Evolutionary conservation across 2,329 filamentous ascomycete genomes (phyloP), one percentile per base, ranked within the genome.

Genomic region (Hypoxylon sp.): DNA sequence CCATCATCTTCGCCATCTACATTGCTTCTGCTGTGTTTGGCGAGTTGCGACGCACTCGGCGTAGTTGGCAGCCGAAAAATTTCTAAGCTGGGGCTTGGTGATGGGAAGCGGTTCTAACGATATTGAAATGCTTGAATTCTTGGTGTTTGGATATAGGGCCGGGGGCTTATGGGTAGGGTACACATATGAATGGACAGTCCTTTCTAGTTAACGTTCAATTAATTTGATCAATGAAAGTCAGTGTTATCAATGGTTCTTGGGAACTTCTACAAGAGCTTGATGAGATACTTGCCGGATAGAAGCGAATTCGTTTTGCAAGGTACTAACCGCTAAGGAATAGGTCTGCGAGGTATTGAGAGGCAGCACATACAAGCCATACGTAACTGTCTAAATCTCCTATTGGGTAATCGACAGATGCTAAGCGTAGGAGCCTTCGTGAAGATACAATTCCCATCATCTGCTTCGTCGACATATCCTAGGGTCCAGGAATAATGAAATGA

Each of bases 1-100:
- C 77, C 7, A 70, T 89, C 8, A 72, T 86, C 20, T 81, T 79
- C 40, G 40, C 80, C 3, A 62, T 78, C 2, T 90, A 89, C 71
- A 56, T 67, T 0, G 67, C 24, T 8, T 46, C 59, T 12, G 68
- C 70, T 9, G 2, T 70, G 11, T 57, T 63, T 1, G 71, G 71
- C 30, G 69, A 70, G 42, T 18, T 65, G 4, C 57, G 61, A 30
- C 58, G 33, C 22, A 45, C 22, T 30, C 6, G 36, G 18, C 16
- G 26, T 14, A 4, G 33, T 8, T 2, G 20, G 4, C 36, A 55
- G 38, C 46, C 44, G 48, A 66, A 69, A 42, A 57, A 18, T 8
- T 65, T 50, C 4, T 64, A 28, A 64, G 32, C n/a, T 53, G 12
- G 16, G 3, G 5, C 18, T 18, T 32, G 50, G 5, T 14, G 51